Conservation (phyloP, 345 rosid genomes). For the Gossypium australe region DNA sequence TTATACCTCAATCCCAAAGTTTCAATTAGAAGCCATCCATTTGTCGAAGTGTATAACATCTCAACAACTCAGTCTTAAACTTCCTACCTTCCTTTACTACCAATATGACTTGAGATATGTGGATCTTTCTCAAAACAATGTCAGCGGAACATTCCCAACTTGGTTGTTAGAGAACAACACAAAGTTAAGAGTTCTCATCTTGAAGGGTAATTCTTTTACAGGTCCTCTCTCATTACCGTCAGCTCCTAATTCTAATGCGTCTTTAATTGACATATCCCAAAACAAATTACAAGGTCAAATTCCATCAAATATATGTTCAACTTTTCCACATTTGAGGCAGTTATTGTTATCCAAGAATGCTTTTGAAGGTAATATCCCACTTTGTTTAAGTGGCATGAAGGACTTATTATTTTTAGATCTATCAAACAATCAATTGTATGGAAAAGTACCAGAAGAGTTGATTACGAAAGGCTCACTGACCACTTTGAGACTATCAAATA, state of each 20-base stretch:
- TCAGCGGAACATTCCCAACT: conserved; percentile 10
- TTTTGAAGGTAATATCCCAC: conserved; percentile 21
- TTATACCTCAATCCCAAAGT: background rate
- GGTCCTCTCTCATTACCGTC: conserved; percentile 6
- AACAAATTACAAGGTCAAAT: conserved; percentile 2
- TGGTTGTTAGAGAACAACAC: conserved; percentile 34
- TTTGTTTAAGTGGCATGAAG: conserved; percentile 7
- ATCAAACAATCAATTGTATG: conserved; percentile 13
- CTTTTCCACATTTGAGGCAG: background rate
- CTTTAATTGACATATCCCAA: background rate
- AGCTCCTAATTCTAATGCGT: background rate
- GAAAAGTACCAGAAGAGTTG: background rate
- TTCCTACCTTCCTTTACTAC: conserved; percentile 12
- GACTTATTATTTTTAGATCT: background rate
- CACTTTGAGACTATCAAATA: background rate
- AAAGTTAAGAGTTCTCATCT: background rate
- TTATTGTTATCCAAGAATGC: conserved; percentile 18
- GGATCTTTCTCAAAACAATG: background rate
- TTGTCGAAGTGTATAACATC: background rate
- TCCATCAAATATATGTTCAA: background rate
- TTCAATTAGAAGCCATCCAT: background rate
- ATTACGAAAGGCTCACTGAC: background rate
- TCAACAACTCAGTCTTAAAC: background rate
- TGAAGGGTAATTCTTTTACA: background rate
- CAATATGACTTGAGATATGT: conserved; percentile 1